These are phyloP conservation scores for Grosmannia huntii DNA, from an alignment of 2,329 filamentous ascomycete genomes.

Conservation along the genomic window DNA sequence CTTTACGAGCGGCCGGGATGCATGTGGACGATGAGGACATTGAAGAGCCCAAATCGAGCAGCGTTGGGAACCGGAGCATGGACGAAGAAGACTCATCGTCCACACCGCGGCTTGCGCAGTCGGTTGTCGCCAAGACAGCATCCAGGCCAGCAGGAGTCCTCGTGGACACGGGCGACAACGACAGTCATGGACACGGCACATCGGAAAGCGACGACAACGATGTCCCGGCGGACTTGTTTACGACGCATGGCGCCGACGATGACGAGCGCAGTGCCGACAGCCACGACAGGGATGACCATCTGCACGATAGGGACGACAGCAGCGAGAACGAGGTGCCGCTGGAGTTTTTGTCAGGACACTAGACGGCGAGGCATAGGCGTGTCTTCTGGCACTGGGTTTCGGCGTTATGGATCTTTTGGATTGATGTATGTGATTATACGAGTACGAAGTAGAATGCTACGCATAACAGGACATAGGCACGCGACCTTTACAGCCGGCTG, in stretches of 20 bases:
- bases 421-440: too few relatives aligned
- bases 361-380: constrained; percentile 7
- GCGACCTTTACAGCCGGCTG: constrained; percentile 4
- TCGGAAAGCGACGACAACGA: constrained; percentile 26
- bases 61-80: background rate
- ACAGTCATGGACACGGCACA: constrained; percentile 10
- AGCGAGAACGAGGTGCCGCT: constrained; percentile 36
- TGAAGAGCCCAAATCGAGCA: background rate
- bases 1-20: constrained; percentile 19
- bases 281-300: background rate
- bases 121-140: constrained; percentile 16
- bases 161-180: constrained; percentile 1
- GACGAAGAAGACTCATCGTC: constrained; percentile 5
- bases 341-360: constrained; percentile 38
- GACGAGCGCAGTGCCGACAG: constrained; percentile 20
- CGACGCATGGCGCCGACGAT: constrained; percentile 17
- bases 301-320: constrained; percentile 18
- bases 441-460: too few relatives aligned
- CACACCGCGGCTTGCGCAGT: constrained; percentile 21
- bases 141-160: constrained; percentile 10
- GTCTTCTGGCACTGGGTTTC: background rate
- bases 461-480: too few relatives aligned
- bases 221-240: constrained; percentile 28
- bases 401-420: background rate
- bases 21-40: constrained; percentile 13